phyloP scores from a whole-genome alignment of 2,329 filamentous ascomycete genomes.

The Cercospora citrullina region DNA sequence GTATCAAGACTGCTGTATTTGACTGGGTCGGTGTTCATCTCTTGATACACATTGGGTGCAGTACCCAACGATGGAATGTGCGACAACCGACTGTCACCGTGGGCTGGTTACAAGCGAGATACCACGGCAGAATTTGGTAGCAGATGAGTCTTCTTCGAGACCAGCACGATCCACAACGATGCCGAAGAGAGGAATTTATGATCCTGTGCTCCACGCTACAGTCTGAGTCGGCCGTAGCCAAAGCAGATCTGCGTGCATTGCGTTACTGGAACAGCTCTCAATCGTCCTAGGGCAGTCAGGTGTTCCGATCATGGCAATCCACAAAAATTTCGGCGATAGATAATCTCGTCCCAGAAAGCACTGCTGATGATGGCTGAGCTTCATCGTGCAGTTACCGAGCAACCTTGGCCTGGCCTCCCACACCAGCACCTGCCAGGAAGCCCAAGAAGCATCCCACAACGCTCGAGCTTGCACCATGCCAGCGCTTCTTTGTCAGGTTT shows the following conservation, averaged over 20 bases:
- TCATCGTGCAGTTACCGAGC: background rate
- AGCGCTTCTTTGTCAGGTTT: background rate
- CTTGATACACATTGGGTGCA: background rate
- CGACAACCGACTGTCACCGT: background rate
- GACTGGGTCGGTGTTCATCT: background rate
- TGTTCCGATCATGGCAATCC: background rate
- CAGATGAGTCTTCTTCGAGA: background rate
- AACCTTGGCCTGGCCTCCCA: background rate
- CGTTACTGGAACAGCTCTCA: background rate
- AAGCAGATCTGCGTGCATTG: background rate
- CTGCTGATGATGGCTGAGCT: background rate
- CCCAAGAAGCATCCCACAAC: background rate
- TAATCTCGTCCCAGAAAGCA: background rate
- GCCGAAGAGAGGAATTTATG: background rate
- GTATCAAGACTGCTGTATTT: background rate
- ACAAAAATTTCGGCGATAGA: background rate
- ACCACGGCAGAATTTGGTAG: background rate
- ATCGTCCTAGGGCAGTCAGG: background rate
- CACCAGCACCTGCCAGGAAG: background rate
- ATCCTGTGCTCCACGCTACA: background rate
- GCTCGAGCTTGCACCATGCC: background rate
- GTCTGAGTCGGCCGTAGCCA: background rate
- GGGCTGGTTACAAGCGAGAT: background rate
- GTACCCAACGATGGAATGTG: background rate
- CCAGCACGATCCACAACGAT: background rate